Conservation (phyloP, 257 asterid species). For the Sherardia arvensis region DNA sequence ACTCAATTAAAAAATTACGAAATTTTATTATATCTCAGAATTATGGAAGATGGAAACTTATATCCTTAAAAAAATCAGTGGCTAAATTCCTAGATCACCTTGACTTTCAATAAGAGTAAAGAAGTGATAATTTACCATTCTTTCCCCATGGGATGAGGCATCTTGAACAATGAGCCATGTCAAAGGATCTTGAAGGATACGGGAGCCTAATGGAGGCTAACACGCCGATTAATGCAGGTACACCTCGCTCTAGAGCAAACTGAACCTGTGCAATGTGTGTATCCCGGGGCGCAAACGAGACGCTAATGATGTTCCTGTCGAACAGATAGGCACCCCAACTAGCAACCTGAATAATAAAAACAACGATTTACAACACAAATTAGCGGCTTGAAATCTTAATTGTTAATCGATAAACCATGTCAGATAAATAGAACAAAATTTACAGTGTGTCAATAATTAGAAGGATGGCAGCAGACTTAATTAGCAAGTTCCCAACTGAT, state of each 20-base stretch:
- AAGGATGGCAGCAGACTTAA: neutral
- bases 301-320: conserved; percentile 53
- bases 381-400: neutral
- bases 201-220: conserved; percentile 72
- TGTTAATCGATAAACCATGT: neutral
- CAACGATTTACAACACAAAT: no score
- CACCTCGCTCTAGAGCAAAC: conserved; percentile 87
- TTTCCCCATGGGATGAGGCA: conserved; percentile 90
- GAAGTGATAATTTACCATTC: conserved; percentile 34
- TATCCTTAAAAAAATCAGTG: no score
- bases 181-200: conserved; percentile 88
- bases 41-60: no score
- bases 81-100: neutral
- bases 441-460: neutral
- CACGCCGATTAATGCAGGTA: conserved; percentile 79
- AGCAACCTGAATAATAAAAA: conserved; percentile 56
- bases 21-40: no score
- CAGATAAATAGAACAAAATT: neutral
- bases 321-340: conserved; percentile 98
- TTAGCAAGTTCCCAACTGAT: neutral
- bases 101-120: neutral
- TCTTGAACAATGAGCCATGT: conserved; percentile 93
- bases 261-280: conserved; percentile 94
- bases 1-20: no score
- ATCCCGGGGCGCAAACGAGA: conserved; percentile 91